phyloP scores from a whole-genome alignment of 371 early-diverging fungal species.

The Mucor velutinosus region DNA sequence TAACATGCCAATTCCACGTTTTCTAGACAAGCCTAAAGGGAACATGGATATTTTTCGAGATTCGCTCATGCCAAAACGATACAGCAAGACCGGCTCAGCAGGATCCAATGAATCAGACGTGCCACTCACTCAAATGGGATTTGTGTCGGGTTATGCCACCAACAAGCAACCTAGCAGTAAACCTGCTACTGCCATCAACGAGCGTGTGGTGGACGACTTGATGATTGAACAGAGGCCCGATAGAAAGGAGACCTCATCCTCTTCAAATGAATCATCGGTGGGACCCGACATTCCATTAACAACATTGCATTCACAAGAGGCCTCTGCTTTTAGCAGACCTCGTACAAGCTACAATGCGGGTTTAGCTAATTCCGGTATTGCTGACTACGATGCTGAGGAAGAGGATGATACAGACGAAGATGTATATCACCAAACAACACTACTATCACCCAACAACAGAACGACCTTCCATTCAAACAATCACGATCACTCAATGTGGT shows the following conservation, averaged over 20 bases:
- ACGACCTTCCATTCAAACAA: background rate
- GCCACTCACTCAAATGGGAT: slow-evolving; percentile 24
- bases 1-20: slow-evolving; percentile 24
- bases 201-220: background rate
- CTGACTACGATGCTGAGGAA: slow-evolving; percentile 1
- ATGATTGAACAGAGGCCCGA: background rate
- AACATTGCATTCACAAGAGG: background rate
- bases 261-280: background rate
- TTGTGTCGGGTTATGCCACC: background rate
- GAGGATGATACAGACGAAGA: background rate
- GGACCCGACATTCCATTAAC: slow-evolving; percentile 17
- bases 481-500: background rate
- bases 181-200: background rate
- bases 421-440: background rate
- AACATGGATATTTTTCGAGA: slow-evolving; percentile 18
- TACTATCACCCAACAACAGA: background rate
- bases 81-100: slow-evolving; percentile 25
- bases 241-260: background rate
- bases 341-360: slow-evolving; percentile 15
- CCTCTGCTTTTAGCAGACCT: slow-evolving; percentile 1
- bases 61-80: slow-evolving; percentile 12
- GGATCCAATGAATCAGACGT: slow-evolving; percentile 43
- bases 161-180: background rate
- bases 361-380: slow-evolving; percentile 1
- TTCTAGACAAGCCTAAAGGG: slow-evolving; percentile 14